Conservation (phyloP, 345 rosid species). For the Brassica rapa region DNA sequence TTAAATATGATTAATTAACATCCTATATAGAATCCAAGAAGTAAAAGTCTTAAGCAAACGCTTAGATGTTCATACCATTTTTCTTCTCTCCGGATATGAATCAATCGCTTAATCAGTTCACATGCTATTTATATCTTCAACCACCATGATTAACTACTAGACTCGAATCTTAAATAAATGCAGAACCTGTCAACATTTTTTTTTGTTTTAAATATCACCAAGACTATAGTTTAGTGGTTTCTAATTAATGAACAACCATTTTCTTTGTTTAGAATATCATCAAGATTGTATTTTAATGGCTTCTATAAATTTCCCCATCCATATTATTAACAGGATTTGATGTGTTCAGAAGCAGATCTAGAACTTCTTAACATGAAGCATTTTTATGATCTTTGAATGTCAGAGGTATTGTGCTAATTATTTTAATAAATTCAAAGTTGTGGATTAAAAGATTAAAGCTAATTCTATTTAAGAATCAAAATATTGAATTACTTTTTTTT, state of each 20-base stretch:
- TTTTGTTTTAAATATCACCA: neutral
- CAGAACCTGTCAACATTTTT: slow-evolving; percentile 5
- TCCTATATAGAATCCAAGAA: neutral
- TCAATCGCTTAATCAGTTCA: slow-evolving; percentile 7
- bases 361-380: neutral
- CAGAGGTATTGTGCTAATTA: neutral
- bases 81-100: slow-evolving; percentile 2
- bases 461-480: neutral
- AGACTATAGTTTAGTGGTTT: slow-evolving; percentile 2
- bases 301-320: neutral
- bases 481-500: neutral
- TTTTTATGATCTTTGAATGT: neutral
- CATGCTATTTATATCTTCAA: slow-evolving; percentile 32
- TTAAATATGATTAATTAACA: slow-evolving; percentile 14
- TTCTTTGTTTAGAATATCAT: neutral
- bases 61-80: slow-evolving; percentile 5
- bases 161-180: slow-evolving; percentile 22
- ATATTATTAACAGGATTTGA: neutral
- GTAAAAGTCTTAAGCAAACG: neutral
- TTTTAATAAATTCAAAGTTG: neutral
- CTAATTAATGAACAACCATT: neutral
- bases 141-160: slow-evolving; percentile 17
- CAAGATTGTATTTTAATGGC: neutral
- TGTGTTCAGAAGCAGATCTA: neutral
- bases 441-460: neutral